A percentile compares a stretch with the other conserved stretches of the same genome.
Conservation (phyloP, 2,329 filamentous ascomycete genomes). For the Knufia fluminis region DNA sequence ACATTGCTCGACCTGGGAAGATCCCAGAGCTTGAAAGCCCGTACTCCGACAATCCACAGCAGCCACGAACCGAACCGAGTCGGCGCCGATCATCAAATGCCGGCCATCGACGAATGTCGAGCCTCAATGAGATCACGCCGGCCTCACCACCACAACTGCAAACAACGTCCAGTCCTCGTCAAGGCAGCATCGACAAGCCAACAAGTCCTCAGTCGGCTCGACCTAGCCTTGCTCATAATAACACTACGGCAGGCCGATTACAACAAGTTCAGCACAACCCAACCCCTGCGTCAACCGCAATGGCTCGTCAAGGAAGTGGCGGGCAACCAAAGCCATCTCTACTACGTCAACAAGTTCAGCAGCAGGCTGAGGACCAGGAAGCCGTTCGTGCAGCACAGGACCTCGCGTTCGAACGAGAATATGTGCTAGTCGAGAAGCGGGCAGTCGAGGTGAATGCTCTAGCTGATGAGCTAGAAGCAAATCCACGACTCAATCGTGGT, state of each 20-base stretch:
- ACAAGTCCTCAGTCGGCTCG: conserved; percentile 22
- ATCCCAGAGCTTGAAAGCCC: conserved; percentile 20
- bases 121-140: conserved; percentile 23
- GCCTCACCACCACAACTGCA: conserved; percentile 31
- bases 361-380: conserved; percentile 34
- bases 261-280: conserved; percentile 29
- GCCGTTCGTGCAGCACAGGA: conserved; percentile 69
- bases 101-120: conserved; percentile 14
- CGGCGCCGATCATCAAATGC: conserved; percentile 15
- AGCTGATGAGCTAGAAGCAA: conserved; percentile 86
- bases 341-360: conserved; percentile 39
- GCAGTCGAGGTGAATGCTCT: conserved; percentile 95
- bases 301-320: conserved; percentile 54
- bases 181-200: conserved; percentile 24
- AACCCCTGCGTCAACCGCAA: conserved; percentile 31
- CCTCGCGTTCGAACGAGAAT: conserved; percentile 82
- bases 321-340: conserved; percentile 31
- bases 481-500: conserved; percentile 52
- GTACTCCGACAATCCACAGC: conserved; percentile 15
- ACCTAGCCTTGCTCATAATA: conserved; percentile 28
- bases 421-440: conserved; percentile 89
- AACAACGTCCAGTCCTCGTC: conserved; percentile 24
- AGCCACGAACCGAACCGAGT: conserved; percentile 4
- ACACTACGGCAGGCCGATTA: conserved; percentile 34
- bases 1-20: conserved; percentile 14